A percentile compares a stretch with the other conserved stretches of the same genome.
Conservation (phyloP, 139 green algal species). For the Edaphochlamys debaryana region DNA sequence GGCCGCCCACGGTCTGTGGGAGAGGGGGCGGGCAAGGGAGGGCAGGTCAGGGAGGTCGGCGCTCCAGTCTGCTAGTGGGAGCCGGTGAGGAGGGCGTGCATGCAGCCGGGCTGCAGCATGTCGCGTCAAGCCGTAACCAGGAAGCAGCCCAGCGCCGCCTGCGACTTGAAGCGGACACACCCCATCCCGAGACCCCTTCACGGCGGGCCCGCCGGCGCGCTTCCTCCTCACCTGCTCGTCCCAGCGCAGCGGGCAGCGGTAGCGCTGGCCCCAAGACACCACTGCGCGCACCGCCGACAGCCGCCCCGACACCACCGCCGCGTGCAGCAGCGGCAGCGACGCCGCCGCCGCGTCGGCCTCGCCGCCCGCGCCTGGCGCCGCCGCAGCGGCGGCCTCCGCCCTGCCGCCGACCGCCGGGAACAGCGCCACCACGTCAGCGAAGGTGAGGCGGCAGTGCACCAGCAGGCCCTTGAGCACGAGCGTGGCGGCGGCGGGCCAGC, state of each 20-base stretch:
- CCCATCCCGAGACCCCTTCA: too few species aligned
- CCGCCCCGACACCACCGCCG: conserved; percentile 1
- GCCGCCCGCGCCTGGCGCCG: neutral
- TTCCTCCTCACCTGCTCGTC: conserved; percentile 25
- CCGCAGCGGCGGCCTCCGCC: neutral
- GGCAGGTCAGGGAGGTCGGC: too few species aligned
- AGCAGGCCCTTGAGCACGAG: conserved; percentile 18
- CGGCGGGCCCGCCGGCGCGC: too few species aligned
- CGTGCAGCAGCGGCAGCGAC: conserved; percentile 35
- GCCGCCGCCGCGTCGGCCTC: neutral
- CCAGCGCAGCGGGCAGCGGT: conserved; percentile 8
- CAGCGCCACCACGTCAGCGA: neutral
- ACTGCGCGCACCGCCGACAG: conserved; percentile 6
- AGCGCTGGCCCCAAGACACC: conserved; percentile 5
- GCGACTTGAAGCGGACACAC: too few species aligned
- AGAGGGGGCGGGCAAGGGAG: too few species aligned
- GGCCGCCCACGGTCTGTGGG: neutral
- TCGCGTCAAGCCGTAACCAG: too few species aligned
- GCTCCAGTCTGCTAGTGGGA: too few species aligned
- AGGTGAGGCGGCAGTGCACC: conserved; percentile 19
- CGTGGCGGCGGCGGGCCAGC: conserved; percentile 12
- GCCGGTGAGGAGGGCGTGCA: too few species aligned
- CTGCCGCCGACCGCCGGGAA: neutral
- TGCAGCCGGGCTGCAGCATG: too few species aligned
- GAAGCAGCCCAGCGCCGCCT: too few species aligned